Conservation (phyloP, 1,284 basidiomycete species). For the Abortiporus biennis region DNA sequence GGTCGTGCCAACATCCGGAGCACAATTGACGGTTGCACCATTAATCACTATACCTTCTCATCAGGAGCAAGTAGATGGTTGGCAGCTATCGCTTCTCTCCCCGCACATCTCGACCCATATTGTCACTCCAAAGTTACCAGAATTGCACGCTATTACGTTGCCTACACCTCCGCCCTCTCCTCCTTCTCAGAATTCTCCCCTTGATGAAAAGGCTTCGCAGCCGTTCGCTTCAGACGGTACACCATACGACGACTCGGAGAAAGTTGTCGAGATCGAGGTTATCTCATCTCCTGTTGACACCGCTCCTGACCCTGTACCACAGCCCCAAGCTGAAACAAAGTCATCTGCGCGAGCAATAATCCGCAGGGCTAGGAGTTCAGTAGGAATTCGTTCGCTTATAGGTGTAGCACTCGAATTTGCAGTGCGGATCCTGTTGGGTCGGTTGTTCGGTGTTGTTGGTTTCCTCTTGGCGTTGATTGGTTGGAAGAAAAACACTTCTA, state of each 20-base stretch:
- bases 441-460: constrained; percentile 3
- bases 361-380: too few relatives aligned
- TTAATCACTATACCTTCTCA: constrained; percentile 5
- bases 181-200: constrained; percentile 1
- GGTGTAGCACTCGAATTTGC: neutral
- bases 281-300: neutral
- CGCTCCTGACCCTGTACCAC: neutral
- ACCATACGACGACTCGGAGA: neutral
- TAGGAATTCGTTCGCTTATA: neutral
- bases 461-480: constrained; percentile 4
- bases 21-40: constrained; percentile 13
- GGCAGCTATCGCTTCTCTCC: constrained; percentile 11
- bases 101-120: constrained; percentile 8
- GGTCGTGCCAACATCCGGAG: constrained; percentile 11
- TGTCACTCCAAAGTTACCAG: too few relatives aligned
- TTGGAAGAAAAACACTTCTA: neutral
- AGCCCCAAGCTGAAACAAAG: too few relatives aligned
- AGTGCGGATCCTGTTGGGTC: neutral
- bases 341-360: too few relatives aligned
- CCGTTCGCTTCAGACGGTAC: neutral
- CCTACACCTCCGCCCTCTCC: constrained; percentile 15
- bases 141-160: constrained; percentile 3
- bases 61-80: constrained; percentile 1
- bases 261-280: neutral
- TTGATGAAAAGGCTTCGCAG: too few relatives aligned